A percentile compares a stretch with the other conserved stretches of the same genome.
These are phyloP conservation scores for Claviceps quebecensis DNA, from an alignment of 2,329 filamentous ascomycete species.

Conservation along the genomic window DNA sequence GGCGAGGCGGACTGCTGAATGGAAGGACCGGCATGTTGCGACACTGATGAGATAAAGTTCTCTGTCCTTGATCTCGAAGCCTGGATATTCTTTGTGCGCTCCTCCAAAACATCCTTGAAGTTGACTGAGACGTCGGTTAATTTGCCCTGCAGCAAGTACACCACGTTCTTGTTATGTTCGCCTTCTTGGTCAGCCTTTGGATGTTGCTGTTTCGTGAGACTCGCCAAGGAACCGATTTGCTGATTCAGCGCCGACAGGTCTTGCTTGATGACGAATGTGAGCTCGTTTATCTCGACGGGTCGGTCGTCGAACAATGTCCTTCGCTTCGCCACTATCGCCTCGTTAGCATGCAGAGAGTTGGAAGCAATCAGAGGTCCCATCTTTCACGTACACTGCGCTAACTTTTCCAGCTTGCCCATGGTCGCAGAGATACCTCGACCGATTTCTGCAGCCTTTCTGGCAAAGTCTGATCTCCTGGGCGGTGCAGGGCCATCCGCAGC, in stretches of 20 bases:
- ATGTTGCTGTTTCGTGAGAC: constrained; percentile 63
- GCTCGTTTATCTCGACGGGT: constrained; percentile 90
- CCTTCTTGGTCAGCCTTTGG: constrained; percentile 67
- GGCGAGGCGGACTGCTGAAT: constrained; percentile 69
- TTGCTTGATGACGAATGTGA: constrained; percentile 97
- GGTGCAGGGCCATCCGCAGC: constrained; percentile 39
- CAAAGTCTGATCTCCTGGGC: constrained; percentile 74
- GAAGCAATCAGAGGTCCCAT: too few species aligned
- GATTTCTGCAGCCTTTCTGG: constrained; percentile 79
- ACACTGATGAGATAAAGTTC: constrained; percentile 88
- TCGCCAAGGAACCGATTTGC: constrained; percentile 73
- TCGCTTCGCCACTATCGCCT: constrained; percentile 65
- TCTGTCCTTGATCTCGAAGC: constrained; percentile 84
- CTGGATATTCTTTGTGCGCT: constrained; percentile 95
- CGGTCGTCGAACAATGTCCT: constrained; percentile 96
- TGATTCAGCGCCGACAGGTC: constrained; percentile 74
- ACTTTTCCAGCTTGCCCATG: constrained; percentile 86
- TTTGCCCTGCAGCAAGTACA: constrained; percentile 80
- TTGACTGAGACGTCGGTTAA: constrained; percentile 84
- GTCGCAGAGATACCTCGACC: constrained; percentile 82
- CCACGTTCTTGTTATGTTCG: constrained; percentile 96
- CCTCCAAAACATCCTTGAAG: constrained; percentile 95
- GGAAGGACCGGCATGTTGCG: constrained; percentile 55
- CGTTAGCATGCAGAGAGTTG: neutral
- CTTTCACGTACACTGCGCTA: constrained; percentile 57